A percentile compares a stretch with the other conserved stretches of the same genome.
Evolutionary conservation across 1,284 basidiomycete species (phyloP).

Genomic region (Sphaerobolus stellatus): DNA sequence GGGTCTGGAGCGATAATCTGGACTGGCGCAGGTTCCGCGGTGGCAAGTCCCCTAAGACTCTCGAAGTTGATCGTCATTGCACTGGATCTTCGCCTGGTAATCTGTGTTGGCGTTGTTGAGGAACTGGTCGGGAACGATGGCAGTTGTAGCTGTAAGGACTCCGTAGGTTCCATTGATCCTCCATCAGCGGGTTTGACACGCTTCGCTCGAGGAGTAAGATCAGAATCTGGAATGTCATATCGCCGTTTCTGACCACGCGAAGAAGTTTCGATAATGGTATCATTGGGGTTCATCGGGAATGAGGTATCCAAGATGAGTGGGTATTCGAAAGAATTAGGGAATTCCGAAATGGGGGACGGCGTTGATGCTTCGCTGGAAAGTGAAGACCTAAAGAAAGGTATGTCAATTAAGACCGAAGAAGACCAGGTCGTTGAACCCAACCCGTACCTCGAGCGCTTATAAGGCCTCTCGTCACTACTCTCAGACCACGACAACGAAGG

Average conservation of each 20-base stretch:
- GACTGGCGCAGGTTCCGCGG: not conserved
- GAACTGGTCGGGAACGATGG: not conserved
- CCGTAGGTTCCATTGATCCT: not conserved
- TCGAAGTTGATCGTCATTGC: not conserved
- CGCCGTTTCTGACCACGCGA: conserved; percentile 7
- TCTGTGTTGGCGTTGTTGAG: not conserved
- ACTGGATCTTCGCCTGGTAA: not conserved
- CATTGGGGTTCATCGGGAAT: not conserved
- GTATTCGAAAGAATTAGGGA: conserved; percentile 2
- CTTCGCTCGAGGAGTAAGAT: conserved; percentile 1
- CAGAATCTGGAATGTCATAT: not conserved
- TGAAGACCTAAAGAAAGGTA: not conserved
- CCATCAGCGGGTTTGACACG: not conserved
- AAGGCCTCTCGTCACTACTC: conserved; percentile 9
- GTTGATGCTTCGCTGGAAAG: not conserved
- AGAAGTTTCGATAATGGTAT: not conserved
- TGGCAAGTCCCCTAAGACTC: not conserved
- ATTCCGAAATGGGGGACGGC: not conserved
- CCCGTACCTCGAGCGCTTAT: conserved; percentile 11
- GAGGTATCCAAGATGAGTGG: not conserved
- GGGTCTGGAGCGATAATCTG: conserved; percentile 3
- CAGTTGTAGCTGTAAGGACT: not conserved
- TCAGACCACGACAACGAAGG: conserved; percentile 13
- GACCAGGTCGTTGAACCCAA: not conserved
- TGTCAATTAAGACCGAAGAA: not conserved